phyloP scores from a whole-genome alignment of 73 alveolate genomes.

The Tetrahymena elliotti region DNA sequence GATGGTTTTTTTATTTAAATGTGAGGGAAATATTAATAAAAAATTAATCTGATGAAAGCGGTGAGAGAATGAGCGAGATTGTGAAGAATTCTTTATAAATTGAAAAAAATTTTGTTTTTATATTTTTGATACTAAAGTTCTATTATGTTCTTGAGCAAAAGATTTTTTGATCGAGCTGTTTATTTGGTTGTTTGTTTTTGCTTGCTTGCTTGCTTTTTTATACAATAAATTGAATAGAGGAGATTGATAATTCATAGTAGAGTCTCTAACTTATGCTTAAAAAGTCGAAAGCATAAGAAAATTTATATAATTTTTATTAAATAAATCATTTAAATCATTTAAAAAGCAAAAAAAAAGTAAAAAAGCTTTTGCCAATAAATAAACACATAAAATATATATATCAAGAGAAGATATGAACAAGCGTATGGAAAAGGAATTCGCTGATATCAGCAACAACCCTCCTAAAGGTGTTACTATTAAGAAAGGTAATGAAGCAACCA shows the following conservation, averaged over 20 bases:
- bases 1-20: neutral
- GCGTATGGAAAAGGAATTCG: conserved; percentile 25
- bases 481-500: neutral
- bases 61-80: too few species aligned
- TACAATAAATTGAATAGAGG: neutral
- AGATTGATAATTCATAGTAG: too few species aligned
- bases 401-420: conserved; percentile 11
- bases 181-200: too few species aligned
- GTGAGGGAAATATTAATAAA: neutral
- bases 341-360: neutral
- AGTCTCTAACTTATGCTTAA: neutral
- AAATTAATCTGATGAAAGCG: neutral
- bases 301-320: neutral
- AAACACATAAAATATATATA: neutral
- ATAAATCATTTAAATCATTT: neutral
- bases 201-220: too few species aligned
- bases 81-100: neutral
- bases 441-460: conserved; percentile 13
- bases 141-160: neutral
- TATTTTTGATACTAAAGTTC: neutral
- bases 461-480: conserved; percentile 7
- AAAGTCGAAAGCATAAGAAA: neutral
- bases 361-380: neutral
- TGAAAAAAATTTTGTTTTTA: neutral
- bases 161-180: neutral